These are phyloP conservation scores for Solanum pinnatisectum DNA, from an alignment of 257 asterid species.

Conservation along the genomic window DNA sequence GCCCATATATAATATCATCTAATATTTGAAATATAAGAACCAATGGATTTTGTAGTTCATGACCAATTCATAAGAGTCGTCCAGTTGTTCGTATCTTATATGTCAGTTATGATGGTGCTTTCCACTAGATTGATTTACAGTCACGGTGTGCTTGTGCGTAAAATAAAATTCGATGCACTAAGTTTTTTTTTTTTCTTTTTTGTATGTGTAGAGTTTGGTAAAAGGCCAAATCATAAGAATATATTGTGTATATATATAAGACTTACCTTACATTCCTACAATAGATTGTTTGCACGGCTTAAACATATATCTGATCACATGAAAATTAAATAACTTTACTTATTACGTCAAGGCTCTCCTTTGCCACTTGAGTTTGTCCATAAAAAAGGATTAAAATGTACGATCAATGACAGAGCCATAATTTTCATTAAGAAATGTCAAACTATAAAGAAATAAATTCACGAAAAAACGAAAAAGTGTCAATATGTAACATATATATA, in stretches of 20 bases:
- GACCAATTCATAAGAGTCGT: not conserved
- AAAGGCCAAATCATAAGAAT: no score
- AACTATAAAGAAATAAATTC: no score
- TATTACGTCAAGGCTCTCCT: no score
- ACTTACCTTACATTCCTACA: no score
- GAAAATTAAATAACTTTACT: no score
- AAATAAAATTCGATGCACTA: no score
- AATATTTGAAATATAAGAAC: not conserved
- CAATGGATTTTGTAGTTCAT: not conserved
- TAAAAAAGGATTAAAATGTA: not conserved
- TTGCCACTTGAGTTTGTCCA: not conserved
- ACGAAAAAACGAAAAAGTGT: rapidly evolving
- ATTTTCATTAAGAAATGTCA: not conserved
- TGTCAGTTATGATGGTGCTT: not conserved
- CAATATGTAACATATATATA: not conserved
- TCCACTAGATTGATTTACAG: not conserved
- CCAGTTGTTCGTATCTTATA: not conserved
- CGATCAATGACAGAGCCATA: not conserved
- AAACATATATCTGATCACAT: no score
- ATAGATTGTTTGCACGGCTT: no score
- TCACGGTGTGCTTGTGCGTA: not conserved
- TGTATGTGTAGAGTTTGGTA: no score
- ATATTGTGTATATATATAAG: no score
- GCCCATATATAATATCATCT: not conserved
- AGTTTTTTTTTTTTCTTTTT: no score